Base-by-base conservation (phyloP, 2,329 filamentous ascomycete genomes). In the Neofusicoccum kwambonambiense region DNA sequence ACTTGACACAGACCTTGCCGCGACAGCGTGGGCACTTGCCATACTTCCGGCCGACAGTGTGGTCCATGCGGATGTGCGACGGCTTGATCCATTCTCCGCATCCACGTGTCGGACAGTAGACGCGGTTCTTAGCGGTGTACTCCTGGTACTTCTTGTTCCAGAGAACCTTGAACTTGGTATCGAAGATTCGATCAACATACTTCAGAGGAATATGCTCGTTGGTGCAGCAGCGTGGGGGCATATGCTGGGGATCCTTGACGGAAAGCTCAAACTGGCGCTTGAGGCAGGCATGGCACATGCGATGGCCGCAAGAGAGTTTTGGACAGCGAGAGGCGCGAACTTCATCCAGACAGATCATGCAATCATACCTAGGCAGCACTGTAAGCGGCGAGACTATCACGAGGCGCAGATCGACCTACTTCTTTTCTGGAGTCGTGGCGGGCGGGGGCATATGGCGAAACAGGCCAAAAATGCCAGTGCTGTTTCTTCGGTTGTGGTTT, bases 141-240 rank as follows among this genome's bases (percentile, higher is more conserved):
- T 96, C 91, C 70, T 88, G 82, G 72, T 89, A 95, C 72, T 92
- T 94, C 65, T 84, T 85, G 74, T 95, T 94, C 91, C 92, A 96
- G 1, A 82, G 82, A 69, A 83, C 86, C 79, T 95, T 94, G 81
- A 95, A 94, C 62, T 84, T 82, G 65, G 82, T 74, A 71, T 91
- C 86, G 72, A 96, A 93, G 7, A 95, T 80, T 27, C 83, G 83
- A 12, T 94, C 90, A 34, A 94, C 92, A 73, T 92, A 87, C 69
- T 87, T 88, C 6, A 93, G 79, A 0, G 90, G 87, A 65, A 96
- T 96, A 69, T 87, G 85, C 12, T 92, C 86, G 19, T 84, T 72
- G 3, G 86, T 89, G 77, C 92, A 97, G 77, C 92, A 97, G 73
- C 84, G 86, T 0, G 93, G 93, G 17, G 93, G 92, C 91, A 96